Base-by-base conservation (phyloP, 805 yeast genomes). In the Spathaspora arborariae region DNA sequence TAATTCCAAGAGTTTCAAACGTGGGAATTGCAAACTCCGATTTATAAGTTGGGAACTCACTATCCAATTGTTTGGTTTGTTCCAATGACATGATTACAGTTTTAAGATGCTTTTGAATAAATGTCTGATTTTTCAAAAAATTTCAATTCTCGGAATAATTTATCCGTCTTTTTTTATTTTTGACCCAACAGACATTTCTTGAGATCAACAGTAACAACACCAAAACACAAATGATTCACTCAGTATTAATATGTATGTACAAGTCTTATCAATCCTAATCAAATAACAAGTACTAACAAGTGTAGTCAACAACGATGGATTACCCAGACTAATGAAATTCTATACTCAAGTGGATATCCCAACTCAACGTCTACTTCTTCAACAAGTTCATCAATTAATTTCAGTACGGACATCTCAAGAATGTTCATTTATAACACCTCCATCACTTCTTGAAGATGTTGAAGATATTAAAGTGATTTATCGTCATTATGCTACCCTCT, bases 401-500 rank as follows among this genome's bases (percentile, higher is more conserved):
- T 80, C 85, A 27, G 80, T 76, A 34, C 68, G 98, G 46, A 78
- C 84, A 18, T 77, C 85, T 15, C 72, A 79, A 34, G 96, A 91
- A 58, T 90, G 97, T 51, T 88, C 95, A 20, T 91, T 92, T 60
- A 70, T 92, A 18, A 87, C 96, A 0, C 90, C 96, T 1, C 98
- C 98, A 0, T 87, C 95, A 7, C 70, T 87, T 44, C 66, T 89
- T 30, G 79, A 80, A 57, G 82, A 82, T 47, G 63, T 80, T 46
- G 88, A 84, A 9, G 88, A 82, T 51, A 85, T 92, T 54, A 84
- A 88, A 51, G 96, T 94, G 42, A 92, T 94, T 27, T 94, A 92
- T 67, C 76, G 97, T 50, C 95, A 89, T 59, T 94, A 91, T 59
- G 98, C 98, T 10, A 91, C 98, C 1, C 71, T 94, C n/a, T 92